phyloP scores from a whole-genome alignment of 202 grass and related monocot genomes.

The Eragrostis tef region DNA sequence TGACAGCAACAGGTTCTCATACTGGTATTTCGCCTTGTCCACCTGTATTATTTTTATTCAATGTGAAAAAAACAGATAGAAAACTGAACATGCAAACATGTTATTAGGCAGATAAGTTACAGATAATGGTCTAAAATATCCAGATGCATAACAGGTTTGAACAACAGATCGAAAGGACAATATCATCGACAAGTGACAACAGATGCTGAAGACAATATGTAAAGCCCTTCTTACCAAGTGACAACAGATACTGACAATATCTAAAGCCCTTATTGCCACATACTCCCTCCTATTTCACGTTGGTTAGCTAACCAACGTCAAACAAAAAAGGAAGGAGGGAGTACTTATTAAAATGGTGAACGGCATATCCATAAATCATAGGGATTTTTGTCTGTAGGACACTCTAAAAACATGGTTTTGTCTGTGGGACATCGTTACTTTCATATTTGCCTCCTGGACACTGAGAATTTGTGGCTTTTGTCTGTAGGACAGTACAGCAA shows the following conservation, averaged over 20 bases:
- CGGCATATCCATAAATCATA: slow-evolving; percentile 20
- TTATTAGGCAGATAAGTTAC: slow-evolving; percentile 30
- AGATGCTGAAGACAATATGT: slow-evolving; percentile 1
- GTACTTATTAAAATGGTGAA: slow-evolving; percentile 8
- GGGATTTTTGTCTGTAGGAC: too few relatives aligned
- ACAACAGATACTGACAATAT: too few relatives aligned
- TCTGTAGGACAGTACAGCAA: too few relatives aligned
- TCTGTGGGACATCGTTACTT: too few relatives aligned
- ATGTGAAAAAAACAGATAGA: slow-evolving; percentile 41
- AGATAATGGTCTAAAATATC: slow-evolving; percentile 21
- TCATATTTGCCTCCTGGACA: too few relatives aligned
- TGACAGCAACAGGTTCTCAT: slow-evolving; percentile 82
- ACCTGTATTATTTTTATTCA: slow-evolving; percentile 65
- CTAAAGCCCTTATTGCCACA: too few relatives aligned
- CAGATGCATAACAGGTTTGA: slow-evolving; percentile 6
- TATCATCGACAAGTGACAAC: slow-evolving; percentile 10
- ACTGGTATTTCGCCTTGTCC: slow-evolving; percentile 63
- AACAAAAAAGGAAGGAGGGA: too few relatives aligned
- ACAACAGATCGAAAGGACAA: slow-evolving; percentile 12
- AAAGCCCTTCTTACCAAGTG: background rate
- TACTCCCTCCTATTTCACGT: too few relatives aligned
- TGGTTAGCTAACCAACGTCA: too few relatives aligned
- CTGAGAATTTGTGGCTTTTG: too few relatives aligned
- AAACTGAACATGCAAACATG: background rate
- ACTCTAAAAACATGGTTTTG: too few relatives aligned